Base-by-base conservation (phyloP, 441 rosid genomes). In the Metrosideros polymorpha region DNA sequence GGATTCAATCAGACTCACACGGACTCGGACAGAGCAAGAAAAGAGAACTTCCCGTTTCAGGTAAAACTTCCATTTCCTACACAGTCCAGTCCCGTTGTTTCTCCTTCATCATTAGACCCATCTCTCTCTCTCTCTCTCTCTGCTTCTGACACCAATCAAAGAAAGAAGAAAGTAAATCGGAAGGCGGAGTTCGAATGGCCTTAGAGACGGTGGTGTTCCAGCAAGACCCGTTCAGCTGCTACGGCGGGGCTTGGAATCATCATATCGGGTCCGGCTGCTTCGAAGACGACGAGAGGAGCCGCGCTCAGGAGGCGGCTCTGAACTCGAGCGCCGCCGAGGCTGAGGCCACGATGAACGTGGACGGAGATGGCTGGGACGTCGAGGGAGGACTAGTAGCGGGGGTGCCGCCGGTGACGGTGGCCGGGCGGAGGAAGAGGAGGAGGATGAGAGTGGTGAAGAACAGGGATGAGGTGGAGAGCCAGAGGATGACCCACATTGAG, bases 401-500 rank as follows among this genome's bases (percentile, higher is more conserved):
- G 8, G n/a, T 24, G n/a, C 25, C 12, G 27, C 42, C 12, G 43
- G 25, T 12, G 43, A 30, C 25, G 25, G 24, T 63, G 6, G 47
- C 47, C 18, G 76, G 77, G 39, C 55, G 85, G 43, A 59, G 85
- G 85, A 82, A 66, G 61, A 83, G 61, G 57, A 82, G 88, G 82
- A 82, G 85, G 88, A 19, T 57, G 54, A 86, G 61, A 42, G 5
- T 51, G 10, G 77, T 50, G 55, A 87, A 87, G 84, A 87, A 87
- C 56, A 87, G 27, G 43, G 88, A 84, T 32, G 88, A 87, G 25
- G 84, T 84, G 56, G 88, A 87, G 88, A 84, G 35, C 84, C 88
- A 87, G 86, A 87, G 88, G 86, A 87, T 76, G 84, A 87, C 88
- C 83, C 88, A 87, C 88, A 87, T 87, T 71, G 88, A 86, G 51